Conservation (phyloP, 805 yeast genomes). For the Candida montana region DNA sequence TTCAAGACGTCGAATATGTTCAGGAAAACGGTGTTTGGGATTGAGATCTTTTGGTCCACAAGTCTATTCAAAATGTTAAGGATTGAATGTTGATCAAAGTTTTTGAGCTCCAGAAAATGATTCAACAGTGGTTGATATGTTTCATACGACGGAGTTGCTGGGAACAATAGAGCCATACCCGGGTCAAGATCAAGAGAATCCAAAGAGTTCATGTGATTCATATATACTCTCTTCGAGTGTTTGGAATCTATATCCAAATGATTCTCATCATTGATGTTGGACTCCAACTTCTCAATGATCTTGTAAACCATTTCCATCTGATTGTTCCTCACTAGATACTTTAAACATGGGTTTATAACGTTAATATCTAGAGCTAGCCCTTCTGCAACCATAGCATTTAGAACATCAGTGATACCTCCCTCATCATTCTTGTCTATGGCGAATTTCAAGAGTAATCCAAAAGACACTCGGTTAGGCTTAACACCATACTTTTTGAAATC, state of each 20-base stretch:
- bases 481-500: conserved; percentile 1
- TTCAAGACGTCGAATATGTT: conserved; percentile 1
- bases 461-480: conserved; percentile 5
- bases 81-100: conserved; percentile 1
- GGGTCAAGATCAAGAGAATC: conserved; percentile 3
- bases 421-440: neutral
- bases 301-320: neutral
- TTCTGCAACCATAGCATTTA: neutral
- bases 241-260: conserved; percentile 1
- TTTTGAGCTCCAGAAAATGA: neutral
- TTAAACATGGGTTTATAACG: conserved; percentile 2
- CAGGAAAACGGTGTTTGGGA: conserved; percentile 2
- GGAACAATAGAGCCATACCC: neutral
- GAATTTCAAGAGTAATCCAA: neutral
- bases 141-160: conserved; percentile 4
- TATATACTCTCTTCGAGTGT: conserved; percentile 2
- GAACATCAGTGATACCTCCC: neutral
- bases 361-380: conserved; percentile 4
- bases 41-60: neutral
- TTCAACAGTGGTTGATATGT: conserved; percentile 3
- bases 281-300: conserved; percentile 1
- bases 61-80: neutral
- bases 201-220: neutral
- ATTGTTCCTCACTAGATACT: neutral
- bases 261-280: neutral